Conservation (phyloP, 495 filamentous ascomycete species). For the Xylaria castorea region DNA sequence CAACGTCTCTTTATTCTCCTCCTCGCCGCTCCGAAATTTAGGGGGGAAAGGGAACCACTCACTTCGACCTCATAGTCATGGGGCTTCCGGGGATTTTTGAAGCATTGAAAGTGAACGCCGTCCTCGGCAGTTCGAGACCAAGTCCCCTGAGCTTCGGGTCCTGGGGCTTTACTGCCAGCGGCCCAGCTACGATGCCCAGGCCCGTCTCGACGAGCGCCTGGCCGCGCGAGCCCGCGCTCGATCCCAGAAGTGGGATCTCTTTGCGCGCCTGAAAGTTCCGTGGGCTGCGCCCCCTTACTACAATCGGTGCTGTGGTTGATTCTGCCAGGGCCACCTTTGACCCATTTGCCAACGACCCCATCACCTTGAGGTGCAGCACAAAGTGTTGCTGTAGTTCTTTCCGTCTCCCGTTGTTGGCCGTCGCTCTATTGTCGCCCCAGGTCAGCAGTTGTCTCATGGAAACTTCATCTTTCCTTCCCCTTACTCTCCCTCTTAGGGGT, state of each 20-base stretch:
- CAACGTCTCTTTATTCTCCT: background rate
- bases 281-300: constrained; percentile 79
- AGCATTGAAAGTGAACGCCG: constrained; percentile 62
- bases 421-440: constrained; percentile 48
- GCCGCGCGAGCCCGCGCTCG: constrained; percentile 70
- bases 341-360: constrained; percentile 73
- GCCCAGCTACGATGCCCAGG: constrained; percentile 54
- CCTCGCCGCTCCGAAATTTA: background rate
- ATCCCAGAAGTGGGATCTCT: constrained; percentile 75
- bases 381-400: constrained; percentile 87
- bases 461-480: background rate
- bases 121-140: constrained; percentile 56
- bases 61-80: constrained; percentile 61
- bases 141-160: constrained; percentile 52
- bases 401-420: constrained; percentile 73
- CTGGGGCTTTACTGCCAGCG: constrained; percentile 58
- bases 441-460: constrained; percentile 15
- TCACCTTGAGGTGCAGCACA: constrained; percentile 74
- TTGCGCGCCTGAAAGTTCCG: constrained; percentile 81
- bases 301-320: constrained; percentile 74
- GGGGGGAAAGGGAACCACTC: constrained; percentile 35
- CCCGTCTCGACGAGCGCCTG: constrained; percentile 57
- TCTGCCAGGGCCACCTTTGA: constrained; percentile 72
- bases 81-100: constrained; percentile 59
- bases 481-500: background rate